Evolutionary conservation across 345 rosid genomes (phyloP), one percentile per base, ranked within the genome.

Genomic region (Cardamine occulta): DNA sequence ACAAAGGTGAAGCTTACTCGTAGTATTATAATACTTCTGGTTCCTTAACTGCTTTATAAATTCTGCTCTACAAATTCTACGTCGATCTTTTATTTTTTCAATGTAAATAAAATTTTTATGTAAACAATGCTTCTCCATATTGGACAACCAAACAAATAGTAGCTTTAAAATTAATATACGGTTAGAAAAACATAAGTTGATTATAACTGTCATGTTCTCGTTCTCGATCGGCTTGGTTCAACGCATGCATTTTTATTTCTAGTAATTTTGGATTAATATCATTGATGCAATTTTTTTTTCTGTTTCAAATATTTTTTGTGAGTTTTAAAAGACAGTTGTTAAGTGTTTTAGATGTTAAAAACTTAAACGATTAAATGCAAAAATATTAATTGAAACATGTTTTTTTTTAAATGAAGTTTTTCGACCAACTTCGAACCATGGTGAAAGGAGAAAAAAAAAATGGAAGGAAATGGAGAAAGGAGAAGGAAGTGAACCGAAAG

Each of bases 361-460:
- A 28, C 2, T 0, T 28, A 7, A 9, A 7, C 24, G 3, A 55
- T 7, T 55, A 14, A 3, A 26, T 26, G 32, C 35, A 10, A 11
- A 28, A 3, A 4, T 13, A 4, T 1, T 3, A 42, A 13, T 14
- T 42, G 1, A 13, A 40, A 40, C 47, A 5, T 42, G 7, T 6
- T 0, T 1, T 14, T 0, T 45, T 23, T 67, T 67, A 23, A 52
- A 51, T 21, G 28, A 51, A 67, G 72, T 4, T 66, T 14, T 14
- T 31, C 1, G n/a, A 53, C 17, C 15, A 67, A 51, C 8, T 57
- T 60, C 2, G 51, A 72, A 61, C 23, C 52, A 72, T 72, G 62
- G 39, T 14, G 11, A 42, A 42, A 26, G 28, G 28, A 26, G 28
- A 26, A 26, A 26, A 26, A 26, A 3, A 26, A 26, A 26, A 26